Percentiles rank a stretch among this genome's conserved stretches.
phyloP scores from a whole-genome alignment of 2,329 filamentous ascomycete species.

The Stachybotrys chlorohalonatus region DNA sequence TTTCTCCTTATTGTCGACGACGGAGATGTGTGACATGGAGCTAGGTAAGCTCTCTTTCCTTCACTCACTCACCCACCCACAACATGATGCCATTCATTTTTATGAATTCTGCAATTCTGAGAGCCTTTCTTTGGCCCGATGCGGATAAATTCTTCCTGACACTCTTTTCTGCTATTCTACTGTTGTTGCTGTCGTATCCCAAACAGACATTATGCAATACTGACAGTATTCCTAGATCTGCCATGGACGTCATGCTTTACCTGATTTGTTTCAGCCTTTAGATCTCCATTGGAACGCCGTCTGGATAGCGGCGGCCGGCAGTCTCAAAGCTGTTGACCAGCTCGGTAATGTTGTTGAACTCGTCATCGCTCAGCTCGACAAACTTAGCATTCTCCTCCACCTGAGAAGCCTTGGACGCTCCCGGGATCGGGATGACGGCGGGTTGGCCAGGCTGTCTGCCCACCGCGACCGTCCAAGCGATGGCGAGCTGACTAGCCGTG shows the following conservation, averaged over 20 bases:
- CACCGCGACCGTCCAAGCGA: conserved; percentile 51
- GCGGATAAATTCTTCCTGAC: conserved; percentile 22
- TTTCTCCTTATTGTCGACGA: too few species aligned
- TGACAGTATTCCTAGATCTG: background rate
- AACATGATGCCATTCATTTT: conserved; percentile 28
- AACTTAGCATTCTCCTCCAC: conserved; percentile 51
- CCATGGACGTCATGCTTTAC: background rate
- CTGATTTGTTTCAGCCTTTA: conserved; percentile 8
- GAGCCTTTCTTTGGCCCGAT: conserved; percentile 13
- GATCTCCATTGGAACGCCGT: conserved; percentile 23
- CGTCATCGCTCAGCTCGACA: conserved; percentile 38
- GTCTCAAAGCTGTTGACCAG: conserved; percentile 39
- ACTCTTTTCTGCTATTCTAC: conserved; percentile 2
- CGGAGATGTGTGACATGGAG: background rate
- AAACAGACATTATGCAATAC: background rate
- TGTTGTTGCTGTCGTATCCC: background rate
- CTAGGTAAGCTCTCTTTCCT: background rate
- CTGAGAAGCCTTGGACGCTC: conserved; percentile 46
- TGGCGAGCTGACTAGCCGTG: conserved; percentile 55
- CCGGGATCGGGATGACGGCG: conserved; percentile 57
- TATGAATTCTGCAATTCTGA: conserved; percentile 44
- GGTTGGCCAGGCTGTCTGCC: conserved; percentile 42
- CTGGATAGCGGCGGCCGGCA: conserved; percentile 39
- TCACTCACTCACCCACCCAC: background rate
- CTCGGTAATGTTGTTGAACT: conserved; percentile 38